A percentile compares a stretch with the other conserved stretches of the same genome.
Evolutionary conservation across 2,329 filamentous ascomycete species (phyloP).

Genomic region (Ceratocystis variospora): DNA sequence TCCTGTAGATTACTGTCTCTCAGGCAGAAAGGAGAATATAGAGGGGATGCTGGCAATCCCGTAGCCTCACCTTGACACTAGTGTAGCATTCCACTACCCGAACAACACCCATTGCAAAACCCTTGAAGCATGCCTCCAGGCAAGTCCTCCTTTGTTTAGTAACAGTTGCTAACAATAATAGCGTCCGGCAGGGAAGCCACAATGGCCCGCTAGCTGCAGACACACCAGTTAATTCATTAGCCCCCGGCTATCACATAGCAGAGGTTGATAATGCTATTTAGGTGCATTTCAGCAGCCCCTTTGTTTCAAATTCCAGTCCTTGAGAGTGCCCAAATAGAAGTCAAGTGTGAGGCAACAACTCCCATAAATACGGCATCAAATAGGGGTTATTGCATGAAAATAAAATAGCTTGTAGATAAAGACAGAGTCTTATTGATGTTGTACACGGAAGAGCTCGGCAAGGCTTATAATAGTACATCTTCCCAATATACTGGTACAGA

Average conservation of each 20-base stretch:
- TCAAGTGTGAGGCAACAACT: not conserved
- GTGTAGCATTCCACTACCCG: not conserved
- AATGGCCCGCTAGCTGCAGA: not conserved
- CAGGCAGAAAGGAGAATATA: not conserved
- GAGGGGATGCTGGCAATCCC: not conserved
- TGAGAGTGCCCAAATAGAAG: not conserved
- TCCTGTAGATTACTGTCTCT: not conserved
- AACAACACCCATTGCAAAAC: not conserved
- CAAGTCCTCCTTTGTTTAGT: not conserved
- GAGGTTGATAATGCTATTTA: not conserved
- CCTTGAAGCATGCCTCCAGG: not conserved
- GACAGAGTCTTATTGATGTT: constrained; percentile 13
- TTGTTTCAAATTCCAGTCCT: constrained; percentile 1
- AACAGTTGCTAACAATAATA: not conserved
- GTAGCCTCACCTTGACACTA: not conserved
- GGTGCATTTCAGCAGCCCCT: constrained; percentile 1
- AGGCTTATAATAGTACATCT: constrained; percentile 5
- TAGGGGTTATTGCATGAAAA: not conserved
- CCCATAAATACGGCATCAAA: not conserved
- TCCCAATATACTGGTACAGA: constrained; percentile 17
- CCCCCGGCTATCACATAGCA: not conserved
- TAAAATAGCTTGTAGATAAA: not conserved
- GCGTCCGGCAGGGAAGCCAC: not conserved
- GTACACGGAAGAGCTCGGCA: constrained; percentile 12
- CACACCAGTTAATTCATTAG: not conserved